Conservation (phyloP, 345 rosid genomes). For the Eucalyptus regnans region DNA sequence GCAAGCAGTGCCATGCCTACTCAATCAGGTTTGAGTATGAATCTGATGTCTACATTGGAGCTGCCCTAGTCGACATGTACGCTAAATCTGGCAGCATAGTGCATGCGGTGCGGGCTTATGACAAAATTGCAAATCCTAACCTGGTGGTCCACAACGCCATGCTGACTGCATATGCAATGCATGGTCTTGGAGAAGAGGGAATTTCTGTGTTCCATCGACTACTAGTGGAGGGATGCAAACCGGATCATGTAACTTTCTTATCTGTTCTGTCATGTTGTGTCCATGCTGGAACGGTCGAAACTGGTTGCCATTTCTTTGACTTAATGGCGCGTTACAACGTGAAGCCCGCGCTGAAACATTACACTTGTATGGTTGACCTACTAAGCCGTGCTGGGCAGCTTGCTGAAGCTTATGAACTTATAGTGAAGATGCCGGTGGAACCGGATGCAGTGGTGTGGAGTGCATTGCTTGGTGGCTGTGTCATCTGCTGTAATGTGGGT, state of each 20-base stretch:
- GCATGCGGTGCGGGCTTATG: conserved; percentile 14
- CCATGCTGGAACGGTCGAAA: conserved; percentile 29
- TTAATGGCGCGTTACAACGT: conserved; percentile 25
- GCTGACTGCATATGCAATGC: conserved; percentile 42
- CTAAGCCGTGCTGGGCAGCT: conserved; percentile 35
- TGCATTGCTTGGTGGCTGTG: conserved; percentile 34
- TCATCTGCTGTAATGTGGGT: conserved; percentile 24
- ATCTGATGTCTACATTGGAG: conserved; percentile 26
- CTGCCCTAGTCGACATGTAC: conserved; percentile 46
- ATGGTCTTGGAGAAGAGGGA: conserved; percentile 42
- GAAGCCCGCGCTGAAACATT: conserved; percentile 29
- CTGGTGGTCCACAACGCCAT: conserved; percentile 39
- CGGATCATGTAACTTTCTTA: conserved; percentile 48
- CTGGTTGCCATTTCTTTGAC: conserved; percentile 19
- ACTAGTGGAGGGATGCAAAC: conserved; percentile 18
- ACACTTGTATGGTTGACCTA: conserved; percentile 50
- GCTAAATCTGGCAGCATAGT: conserved; percentile 40
- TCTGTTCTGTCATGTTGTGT: conserved; percentile 42
- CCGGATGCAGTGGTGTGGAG: conserved; percentile 51
- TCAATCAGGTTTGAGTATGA: conserved; percentile 20
- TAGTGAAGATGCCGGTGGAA: conserved; percentile 21
- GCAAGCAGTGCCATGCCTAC: conserved; percentile 38
- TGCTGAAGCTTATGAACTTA: conserved; percentile 26
- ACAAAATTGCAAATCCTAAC: conserved; percentile 18
- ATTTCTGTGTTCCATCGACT: conserved; percentile 27